Evolutionary conservation across 352 stramenopile genomes (phyloP).

Genomic region (Globisporangium mamillatum): DNA sequence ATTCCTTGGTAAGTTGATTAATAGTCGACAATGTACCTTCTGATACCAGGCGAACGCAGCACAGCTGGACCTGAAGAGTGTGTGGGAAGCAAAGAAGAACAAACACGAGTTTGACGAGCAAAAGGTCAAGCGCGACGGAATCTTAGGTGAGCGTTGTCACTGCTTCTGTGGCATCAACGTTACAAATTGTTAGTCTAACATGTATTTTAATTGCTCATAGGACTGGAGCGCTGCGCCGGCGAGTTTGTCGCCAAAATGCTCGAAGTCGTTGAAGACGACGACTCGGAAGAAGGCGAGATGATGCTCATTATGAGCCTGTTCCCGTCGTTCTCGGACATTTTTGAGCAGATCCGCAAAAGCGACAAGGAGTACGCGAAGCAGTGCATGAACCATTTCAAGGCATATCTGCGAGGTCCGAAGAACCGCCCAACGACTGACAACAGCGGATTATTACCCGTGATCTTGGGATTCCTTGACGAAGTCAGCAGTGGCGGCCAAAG

Average conservation of each 20-base stretch:
- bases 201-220: conserved; percentile 19
- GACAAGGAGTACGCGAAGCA: conserved; percentile 83
- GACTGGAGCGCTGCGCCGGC: conserved; percentile 79
- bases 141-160: conserved; percentile 46
- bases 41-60: conserved; percentile 50
- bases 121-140: conserved; percentile 78
- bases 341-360: conserved; percentile 73
- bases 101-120: conserved; percentile 76
- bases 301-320: conserved; percentile 83
- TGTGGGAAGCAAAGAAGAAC: conserved; percentile 73
- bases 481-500: conserved; percentile 56
- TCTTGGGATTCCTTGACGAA: conserved; percentile 74
- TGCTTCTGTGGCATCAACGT: not conserved
- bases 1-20: conserved; percentile 11
- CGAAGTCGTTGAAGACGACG: conserved; percentile 74
- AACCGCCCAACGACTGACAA: conserved; percentile 77
- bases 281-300: conserved; percentile 78
- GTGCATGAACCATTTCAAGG: conserved; percentile 83
- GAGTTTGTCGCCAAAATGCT: conserved; percentile 88
- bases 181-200: not conserved
- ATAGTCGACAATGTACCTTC: conserved; percentile 2
- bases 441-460: conserved; percentile 68
- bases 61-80: conserved; percentile 60
- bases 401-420: conserved; percentile 80
- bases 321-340: conserved; percentile 87